Percentiles rank a stretch among this genome's conserved stretches.
These are phyloP conservation scores for Colletotrichum filicis DNA, from an alignment of 2,329 filamentous ascomycete genomes.

Conservation along the genomic window DNA sequence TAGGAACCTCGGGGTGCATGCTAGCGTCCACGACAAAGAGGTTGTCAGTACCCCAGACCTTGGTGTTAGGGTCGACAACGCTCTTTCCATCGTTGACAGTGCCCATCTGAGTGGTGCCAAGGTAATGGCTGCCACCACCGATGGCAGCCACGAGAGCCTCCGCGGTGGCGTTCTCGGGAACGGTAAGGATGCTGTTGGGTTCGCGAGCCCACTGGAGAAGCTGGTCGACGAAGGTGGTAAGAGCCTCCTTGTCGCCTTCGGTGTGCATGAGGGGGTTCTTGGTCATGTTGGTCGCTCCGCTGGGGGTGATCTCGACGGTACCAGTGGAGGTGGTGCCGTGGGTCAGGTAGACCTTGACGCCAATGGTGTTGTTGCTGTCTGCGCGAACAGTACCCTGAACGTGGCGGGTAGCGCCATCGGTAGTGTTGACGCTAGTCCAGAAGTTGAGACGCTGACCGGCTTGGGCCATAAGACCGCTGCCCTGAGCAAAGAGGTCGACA, in stretches of 20 bases:
- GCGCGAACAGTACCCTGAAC: constrained; percentile 59
- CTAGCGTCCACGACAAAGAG: constrained; percentile 45
- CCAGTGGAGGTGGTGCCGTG: constrained; percentile 61
- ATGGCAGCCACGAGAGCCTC: constrained; percentile 39
- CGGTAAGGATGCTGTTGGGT: constrained; percentile 37
- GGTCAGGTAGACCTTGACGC: constrained; percentile 61
- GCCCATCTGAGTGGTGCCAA: constrained; percentile 46
- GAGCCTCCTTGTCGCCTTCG: constrained; percentile 41
- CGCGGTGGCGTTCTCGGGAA: constrained; percentile 37
- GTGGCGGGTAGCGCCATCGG: constrained; percentile 50
- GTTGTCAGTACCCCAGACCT: constrained; percentile 45
- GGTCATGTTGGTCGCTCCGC: constrained; percentile 54
- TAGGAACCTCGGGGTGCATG: constrained; percentile 47
- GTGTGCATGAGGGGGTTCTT: constrained; percentile 49
- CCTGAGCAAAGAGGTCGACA: constrained; percentile 47
- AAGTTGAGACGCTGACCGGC: constrained; percentile 58
- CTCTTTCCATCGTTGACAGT: constrained; percentile 43
- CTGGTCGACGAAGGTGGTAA: constrained; percentile 41
- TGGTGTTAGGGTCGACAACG: constrained; percentile 46
- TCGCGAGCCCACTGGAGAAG: constrained; percentile 41
- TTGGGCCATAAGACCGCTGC: constrained; percentile 54
- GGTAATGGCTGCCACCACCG: constrained; percentile 43
- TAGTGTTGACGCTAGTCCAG: constrained; percentile 56
- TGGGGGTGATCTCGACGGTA: constrained; percentile 51
- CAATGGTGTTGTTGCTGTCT: constrained; percentile 52